These are phyloP conservation scores for Citrullus amarus DNA, from an alignment of 306 rosid genomes.

Conservation along the genomic window DNA sequence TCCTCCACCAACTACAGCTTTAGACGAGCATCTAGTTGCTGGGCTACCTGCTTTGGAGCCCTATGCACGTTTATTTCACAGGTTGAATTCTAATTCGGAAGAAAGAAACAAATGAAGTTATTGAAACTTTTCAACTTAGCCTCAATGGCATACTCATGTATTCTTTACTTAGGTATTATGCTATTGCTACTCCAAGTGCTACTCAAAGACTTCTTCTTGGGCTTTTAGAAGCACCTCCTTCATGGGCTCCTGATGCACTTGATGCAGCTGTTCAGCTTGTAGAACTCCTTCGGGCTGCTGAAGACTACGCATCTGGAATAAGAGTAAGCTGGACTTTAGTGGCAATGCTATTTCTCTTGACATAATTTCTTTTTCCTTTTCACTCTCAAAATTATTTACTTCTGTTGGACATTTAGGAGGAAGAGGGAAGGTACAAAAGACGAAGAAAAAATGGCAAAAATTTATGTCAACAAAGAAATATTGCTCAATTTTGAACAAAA, in stretches of 20 bases:
- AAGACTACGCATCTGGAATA: constrained; percentile 91
- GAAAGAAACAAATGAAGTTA: not conserved
- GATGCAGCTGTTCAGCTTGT: constrained; percentile 99
- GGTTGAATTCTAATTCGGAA: constrained; percentile 28
- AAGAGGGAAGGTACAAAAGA: not conserved
- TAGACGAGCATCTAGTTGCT: constrained; percentile 96
- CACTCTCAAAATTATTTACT: not conserved
- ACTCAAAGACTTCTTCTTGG: constrained; percentile 98
- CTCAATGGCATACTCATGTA: not conserved
- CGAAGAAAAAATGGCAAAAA: not conserved
- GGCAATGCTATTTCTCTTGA: not conserved
- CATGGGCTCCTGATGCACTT: constrained; percentile 99
- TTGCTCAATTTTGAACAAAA: not conserved
- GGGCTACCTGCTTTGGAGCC: constrained; percentile 99
- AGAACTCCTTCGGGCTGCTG: constrained; percentile 99
- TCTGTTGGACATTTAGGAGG: not conserved
- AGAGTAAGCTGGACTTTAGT: constrained; percentile 50
- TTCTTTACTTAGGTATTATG: constrained; percentile 61
- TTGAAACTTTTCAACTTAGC: not conserved
- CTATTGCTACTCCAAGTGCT: constrained; percentile 99
- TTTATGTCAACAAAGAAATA: not conserved
- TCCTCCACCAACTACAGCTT: constrained; percentile 97
- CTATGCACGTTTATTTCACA: constrained; percentile 93
- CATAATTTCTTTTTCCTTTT: not conserved
- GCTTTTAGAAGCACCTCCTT: constrained; percentile 96